Evolutionary conservation across 108 stramenopile species (phyloP).

Genomic region (Skeletonema menzelii): DNA sequence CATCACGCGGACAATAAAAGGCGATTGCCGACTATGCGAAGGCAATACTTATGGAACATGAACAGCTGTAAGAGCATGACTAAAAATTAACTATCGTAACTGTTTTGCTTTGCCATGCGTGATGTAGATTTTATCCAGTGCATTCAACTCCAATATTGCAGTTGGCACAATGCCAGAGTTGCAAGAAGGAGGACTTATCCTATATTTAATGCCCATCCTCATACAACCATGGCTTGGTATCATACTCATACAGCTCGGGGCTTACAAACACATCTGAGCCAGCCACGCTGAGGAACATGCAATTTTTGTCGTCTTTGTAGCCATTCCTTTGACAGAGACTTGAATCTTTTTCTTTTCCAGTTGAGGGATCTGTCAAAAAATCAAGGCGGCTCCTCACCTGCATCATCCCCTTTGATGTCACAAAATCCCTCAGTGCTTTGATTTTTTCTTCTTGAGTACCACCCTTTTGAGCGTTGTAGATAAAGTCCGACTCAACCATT

Average conservation of each 20-base stretch:
- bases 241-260: conserved; percentile 15
- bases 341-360: background rate
- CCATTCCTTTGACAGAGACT: conserved; percentile 7
- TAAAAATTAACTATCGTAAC: too few species aligned
- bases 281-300: conserved; percentile 7
- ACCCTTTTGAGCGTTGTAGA: too few species aligned
- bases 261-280: conserved; percentile 20
- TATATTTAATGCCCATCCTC: background rate
- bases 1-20: too few species aligned
- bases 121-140: too few species aligned
- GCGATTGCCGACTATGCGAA: too few species aligned
- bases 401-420: conserved; percentile 1
- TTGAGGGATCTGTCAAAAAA: background rate
- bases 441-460: background rate
- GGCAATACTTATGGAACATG: too few species aligned
- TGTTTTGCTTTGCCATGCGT: too few species aligned
- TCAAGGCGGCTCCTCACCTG: conserved; percentile 1
- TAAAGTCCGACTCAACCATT: too few species aligned
- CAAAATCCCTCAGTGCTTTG: conserved; percentile 6
- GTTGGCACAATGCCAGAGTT: too few species aligned
- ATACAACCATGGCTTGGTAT: conserved; percentile 11
- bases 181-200: background rate
- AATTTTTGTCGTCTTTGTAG: background rate
- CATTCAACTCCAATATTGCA: too few species aligned
- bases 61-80: too few species aligned